A percentile compares a stretch with the other conserved stretches of the same genome.
These are phyloP conservation scores for Suhomyces taliae DNA, from an alignment of 1,139 yeast species.

Conservation along the genomic window DNA sequence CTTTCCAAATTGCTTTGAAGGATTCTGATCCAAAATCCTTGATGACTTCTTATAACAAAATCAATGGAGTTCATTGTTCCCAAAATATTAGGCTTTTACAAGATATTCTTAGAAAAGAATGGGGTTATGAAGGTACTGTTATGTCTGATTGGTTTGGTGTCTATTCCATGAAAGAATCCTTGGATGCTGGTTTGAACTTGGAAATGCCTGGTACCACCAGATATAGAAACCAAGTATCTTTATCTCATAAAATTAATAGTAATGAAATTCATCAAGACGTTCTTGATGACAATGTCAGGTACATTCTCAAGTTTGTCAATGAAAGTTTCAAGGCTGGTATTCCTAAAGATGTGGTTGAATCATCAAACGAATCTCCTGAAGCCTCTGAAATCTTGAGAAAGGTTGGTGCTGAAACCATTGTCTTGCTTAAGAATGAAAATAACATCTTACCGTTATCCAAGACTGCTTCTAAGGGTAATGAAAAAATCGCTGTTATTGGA, in stretches of 20 bases:
- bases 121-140: conserved; percentile 19
- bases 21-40: conserved; percentile 18
- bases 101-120: conserved; percentile 19
- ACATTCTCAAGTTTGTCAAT: conserved; percentile 48
- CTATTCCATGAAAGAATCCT: conserved; percentile 16
- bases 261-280: conserved; percentile 24
- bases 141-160: conserved; percentile 24
- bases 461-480: conserved; percentile 22
- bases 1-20: conserved; percentile 20
- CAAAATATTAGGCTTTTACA: conserved; percentile 16
- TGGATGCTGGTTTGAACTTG: conserved; percentile 22
- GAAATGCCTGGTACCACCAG: conserved; percentile 24
- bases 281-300: conserved; percentile 46
- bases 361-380: conserved; percentile 44
- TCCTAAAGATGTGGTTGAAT: conserved; percentile 40
- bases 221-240: conserved; percentile 15
- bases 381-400: conserved; percentile 45
- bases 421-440: conserved; percentile 52
- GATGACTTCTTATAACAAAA: conserved; percentile 22
- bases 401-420: conserved; percentile 53
- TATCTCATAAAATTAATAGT: conserved; percentile 14
- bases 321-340: conserved; percentile 43
- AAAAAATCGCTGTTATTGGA: conserved; percentile 49
- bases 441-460: conserved; percentile 41
- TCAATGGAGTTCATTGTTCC: conserved; percentile 20